A percentile compares a stretch with the other conserved stretches of the same genome.
Evolutionary conservation across 1,284 basidiomycete species (phyloP).

Genomic region (Gymnopus androsaceus): DNA sequence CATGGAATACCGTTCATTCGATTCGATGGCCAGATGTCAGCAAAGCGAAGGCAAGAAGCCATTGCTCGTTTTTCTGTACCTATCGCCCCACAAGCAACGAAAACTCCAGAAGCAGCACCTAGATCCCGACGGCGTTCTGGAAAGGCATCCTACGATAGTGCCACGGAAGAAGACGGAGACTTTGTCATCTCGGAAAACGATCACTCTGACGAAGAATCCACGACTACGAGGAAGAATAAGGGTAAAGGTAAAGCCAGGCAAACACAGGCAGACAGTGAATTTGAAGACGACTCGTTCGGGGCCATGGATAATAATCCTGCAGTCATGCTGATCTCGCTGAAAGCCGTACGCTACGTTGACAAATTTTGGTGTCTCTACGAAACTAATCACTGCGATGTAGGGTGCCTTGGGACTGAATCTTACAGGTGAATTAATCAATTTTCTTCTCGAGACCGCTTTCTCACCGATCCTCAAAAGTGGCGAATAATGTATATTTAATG

Average conservation of each 20-base stretch:
- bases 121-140: background rate
- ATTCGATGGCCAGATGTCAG: slow-evolving; percentile 84
- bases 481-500: slow-evolving; percentile 90
- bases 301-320: slow-evolving; percentile 53
- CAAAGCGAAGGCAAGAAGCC: slow-evolving; percentile 74
- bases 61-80: slow-evolving; percentile 75
- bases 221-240: slow-evolving; percentile 35
- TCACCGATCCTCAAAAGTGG: slow-evolving; percentile 44
- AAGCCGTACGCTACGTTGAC: slow-evolving; percentile 50
- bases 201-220: slow-evolving; percentile 42
- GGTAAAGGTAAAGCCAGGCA: slow-evolving; percentile 35
- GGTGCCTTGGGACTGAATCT: slow-evolving; percentile 86
- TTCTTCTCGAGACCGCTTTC: background rate
- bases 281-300: slow-evolving; percentile 8
- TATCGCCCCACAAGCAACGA: slow-evolving; percentile 26
- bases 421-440: slow-evolving; percentile 46
- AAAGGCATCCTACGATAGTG: slow-evolving; percentile 9
- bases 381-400: slow-evolving; percentile 28
- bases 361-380: background rate
- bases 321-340: slow-evolving; percentile 87
- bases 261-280: background rate
- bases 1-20: slow-evolving; percentile 75
- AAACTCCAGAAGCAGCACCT: slow-evolving; percentile 1
- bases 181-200: slow-evolving; percentile 30
- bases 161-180: slow-evolving; percentile 33